Percentiles rank a stretch among this genome's conserved stretches.
phyloP scores from a whole-genome alignment of 2,329 filamentous ascomycete species.

The Alternaria brassicicola region DNA sequence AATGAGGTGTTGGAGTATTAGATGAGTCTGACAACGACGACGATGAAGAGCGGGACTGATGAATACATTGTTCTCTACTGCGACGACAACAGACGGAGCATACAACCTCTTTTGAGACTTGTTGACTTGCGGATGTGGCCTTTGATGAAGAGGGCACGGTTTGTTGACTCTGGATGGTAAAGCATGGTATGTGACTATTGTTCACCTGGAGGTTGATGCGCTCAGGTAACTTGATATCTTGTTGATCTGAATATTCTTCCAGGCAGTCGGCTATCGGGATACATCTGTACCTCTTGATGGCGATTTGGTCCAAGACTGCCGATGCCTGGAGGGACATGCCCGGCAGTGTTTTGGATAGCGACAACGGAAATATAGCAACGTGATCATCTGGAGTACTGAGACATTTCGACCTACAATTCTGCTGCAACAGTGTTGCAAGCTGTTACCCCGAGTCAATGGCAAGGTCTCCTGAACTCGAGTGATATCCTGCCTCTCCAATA shows the following conservation, averaged over 20 bases:
- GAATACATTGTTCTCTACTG: background rate
- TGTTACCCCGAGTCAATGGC: background rate
- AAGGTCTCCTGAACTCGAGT: background rate
- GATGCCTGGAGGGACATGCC: background rate
- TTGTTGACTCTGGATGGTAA: slow-evolving; percentile 3
- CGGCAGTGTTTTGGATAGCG: background rate
- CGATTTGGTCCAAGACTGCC: background rate
- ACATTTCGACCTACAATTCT: background rate
- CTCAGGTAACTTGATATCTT: background rate
- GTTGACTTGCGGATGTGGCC: background rate
- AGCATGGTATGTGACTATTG: background rate
- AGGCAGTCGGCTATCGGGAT: background rate
- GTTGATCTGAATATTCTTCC: background rate
- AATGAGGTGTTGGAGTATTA: background rate
- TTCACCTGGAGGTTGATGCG: background rate
- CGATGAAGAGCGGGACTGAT: background rate
- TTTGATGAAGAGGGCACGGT: background rate
- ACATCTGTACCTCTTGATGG: background rate
- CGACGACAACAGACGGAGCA: background rate
- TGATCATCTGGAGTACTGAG: background rate
- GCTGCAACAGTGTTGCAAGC: background rate
- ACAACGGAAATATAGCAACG: background rate
- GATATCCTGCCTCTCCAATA: background rate
- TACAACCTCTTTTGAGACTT: no score
- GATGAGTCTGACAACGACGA: background rate